Base-by-base conservation (phyloP, 768 basidiomycete genomes). In the Calocera viscosa region DNA sequence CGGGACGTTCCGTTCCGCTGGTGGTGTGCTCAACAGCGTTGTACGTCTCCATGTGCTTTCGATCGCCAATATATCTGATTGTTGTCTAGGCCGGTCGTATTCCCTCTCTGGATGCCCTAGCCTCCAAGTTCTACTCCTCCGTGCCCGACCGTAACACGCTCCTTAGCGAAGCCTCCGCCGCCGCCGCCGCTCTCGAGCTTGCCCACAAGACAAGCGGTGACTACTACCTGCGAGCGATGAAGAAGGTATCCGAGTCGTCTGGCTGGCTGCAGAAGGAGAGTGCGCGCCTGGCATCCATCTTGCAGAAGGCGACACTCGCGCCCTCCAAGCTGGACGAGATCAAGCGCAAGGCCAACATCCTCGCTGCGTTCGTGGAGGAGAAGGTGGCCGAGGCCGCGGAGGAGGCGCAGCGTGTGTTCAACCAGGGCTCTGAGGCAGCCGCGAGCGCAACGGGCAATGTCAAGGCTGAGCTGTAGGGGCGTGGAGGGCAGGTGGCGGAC, bases 151-250 rank as follows among this genome's bases (percentile, higher is more conserved):
- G 90, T 40, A 76, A 82, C 40, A 75, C 80, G n/a, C 76, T 96
- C 67, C 81, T 85, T 70, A 77, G 85, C 71, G 84, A 91, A 68
- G 91, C 91, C 28, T 74, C 77, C 34, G 73, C 72, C 0, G 74
- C 90, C 49, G 82, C 84, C 3, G 74, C 78, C n/a, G 74, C 74
- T 19, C 78, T 82, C 41, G 84, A 84, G 32, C 78, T 74, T 5
- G 77, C 81, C 14, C 38, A 68, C 43, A 49, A 47, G 30, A 68
- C 49, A 28, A 67, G 71, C 26, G 83, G 86, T 19, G 82, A 84
- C 71, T 89, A 94, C 76, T 99, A 99, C 76, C 71, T 94, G 67
- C 86, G 87, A 68, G 86, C 93, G 47, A 94, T 97, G 91, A 86
- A 91, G 77, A 93, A 95, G 77, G 79, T 94, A 5, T 77, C 84